Evolutionary conservation across 2,329 filamentous ascomycete genomes (phyloP).

Genomic region (Pseudomassariella vexata): DNA sequence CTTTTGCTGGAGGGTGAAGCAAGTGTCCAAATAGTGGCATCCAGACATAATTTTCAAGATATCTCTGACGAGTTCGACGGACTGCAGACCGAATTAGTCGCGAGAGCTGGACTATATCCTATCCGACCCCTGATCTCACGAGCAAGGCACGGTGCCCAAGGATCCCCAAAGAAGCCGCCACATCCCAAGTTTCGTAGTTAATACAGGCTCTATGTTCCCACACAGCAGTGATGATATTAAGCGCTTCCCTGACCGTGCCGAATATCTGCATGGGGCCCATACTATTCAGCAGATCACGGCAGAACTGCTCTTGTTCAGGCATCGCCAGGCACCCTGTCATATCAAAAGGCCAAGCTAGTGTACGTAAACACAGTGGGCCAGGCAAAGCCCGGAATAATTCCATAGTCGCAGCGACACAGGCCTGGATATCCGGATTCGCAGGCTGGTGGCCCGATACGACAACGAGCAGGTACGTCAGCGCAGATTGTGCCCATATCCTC

Average conservation of each 20-base stretch:
- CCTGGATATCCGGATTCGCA: conserved; percentile 12
- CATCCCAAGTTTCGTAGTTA: conserved; percentile 16
- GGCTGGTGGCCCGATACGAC: conserved; percentile 18
- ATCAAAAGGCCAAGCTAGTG: conserved; percentile 21
- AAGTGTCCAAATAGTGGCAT: too few species aligned
- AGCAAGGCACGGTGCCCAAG: conserved; percentile 15
- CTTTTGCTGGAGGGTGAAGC: too few species aligned
- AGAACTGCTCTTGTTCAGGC: conserved; percentile 15
- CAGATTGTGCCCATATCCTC: conserved; percentile 20
- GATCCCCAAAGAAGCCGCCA: conserved; percentile 17
- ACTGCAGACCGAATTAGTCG: too few species aligned
- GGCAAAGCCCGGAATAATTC: conserved; percentile 13
- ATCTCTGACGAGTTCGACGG: too few species aligned
- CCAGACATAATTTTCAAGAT: too few species aligned
- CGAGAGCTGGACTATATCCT: too few species aligned
- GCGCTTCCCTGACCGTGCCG: conserved; percentile 17
- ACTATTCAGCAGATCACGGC: conserved; percentile 12
- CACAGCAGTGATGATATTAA: conserved; percentile 15
- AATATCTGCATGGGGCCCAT: conserved; percentile 20
- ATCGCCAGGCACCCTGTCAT: conserved; percentile 20
- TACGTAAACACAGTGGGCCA: conserved; percentile 16
- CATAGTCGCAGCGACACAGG: conserved; percentile 14
- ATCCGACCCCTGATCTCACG: too few species aligned
- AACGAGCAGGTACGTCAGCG: conserved; percentile 18
- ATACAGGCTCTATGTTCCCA: conserved; percentile 15